These are phyloP conservation scores for Phytopythium mirpurense DNA, from an alignment of 352 stramenopile genomes.

Conservation along the genomic window DNA sequence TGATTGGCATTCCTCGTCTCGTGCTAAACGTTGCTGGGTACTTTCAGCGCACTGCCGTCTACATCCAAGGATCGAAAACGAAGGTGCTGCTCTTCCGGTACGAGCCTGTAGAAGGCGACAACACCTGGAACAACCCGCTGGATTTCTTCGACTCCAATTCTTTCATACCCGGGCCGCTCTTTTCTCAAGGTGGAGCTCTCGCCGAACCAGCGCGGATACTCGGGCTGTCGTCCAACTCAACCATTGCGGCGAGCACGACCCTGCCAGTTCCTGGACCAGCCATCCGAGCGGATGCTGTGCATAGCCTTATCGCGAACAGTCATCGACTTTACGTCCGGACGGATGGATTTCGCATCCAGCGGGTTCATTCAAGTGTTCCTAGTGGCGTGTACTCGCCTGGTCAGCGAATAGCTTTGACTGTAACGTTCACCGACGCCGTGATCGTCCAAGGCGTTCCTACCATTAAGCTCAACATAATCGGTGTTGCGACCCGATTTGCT, in stretches of 20 bases:
- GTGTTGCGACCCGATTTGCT: constrained; percentile 25
- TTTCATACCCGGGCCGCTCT: constrained; percentile 37
- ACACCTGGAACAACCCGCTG: constrained; percentile 31
- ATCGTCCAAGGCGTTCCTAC: constrained; percentile 45
- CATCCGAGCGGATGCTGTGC: constrained; percentile 39
- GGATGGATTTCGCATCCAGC: constrained; percentile 38
- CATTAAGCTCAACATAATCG: constrained; percentile 46
- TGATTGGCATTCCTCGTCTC: constrained; percentile 33
- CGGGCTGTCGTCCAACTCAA: constrained; percentile 26
- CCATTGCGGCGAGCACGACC: constrained; percentile 30
- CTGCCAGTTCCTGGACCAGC: constrained; percentile 39
- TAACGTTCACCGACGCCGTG: constrained; percentile 41
- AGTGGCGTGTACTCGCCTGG: constrained; percentile 56
- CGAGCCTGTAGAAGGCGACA: constrained; percentile 30
- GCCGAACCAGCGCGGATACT: constrained; percentile 32
- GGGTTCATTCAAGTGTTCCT: constrained; percentile 24
- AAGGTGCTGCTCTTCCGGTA: constrained; percentile 50
- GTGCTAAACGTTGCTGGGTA: constrained; percentile 42
- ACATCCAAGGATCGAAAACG: constrained; percentile 42
- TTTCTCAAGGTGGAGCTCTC: constrained; percentile 18
- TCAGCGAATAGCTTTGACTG: constrained; percentile 40
- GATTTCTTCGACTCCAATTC: constrained; percentile 35
- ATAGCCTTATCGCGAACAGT: constrained; percentile 56
- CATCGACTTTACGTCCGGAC: constrained; percentile 61
- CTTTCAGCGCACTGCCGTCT: constrained; percentile 34